Percentiles rank a stretch among this genome's conserved stretches.
Conservation (phyloP, 257 asterid genomes). For the Leptodermis oblonga region DNA sequence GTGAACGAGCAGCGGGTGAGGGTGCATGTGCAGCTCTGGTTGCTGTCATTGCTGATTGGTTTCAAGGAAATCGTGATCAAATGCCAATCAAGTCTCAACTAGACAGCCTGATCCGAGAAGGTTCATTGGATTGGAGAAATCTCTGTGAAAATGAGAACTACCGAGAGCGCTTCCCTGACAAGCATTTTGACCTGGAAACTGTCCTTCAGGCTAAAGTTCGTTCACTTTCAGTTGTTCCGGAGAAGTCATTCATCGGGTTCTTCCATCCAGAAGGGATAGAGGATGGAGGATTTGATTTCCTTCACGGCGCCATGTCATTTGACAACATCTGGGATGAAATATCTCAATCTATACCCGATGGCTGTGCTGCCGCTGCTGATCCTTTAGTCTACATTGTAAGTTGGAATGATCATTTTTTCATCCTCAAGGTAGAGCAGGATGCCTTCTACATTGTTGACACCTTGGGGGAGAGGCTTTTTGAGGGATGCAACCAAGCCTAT, state of each 20-base stretch:
- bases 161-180: constrained; percentile 63
- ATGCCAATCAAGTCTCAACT: constrained; percentile 84
- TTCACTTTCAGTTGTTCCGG: constrained; percentile 51
- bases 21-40: constrained; percentile 88
- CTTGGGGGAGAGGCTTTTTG: constrained; percentile 78
- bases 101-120: constrained; percentile 77
- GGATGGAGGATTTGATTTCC: constrained; percentile 53
- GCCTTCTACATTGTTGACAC: constrained; percentile 76
- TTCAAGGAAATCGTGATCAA: constrained; percentile 43
- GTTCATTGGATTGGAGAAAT: constrained; percentile 82
- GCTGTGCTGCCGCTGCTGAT: constrained; percentile 12
- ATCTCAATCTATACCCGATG: constrained; percentile 21
- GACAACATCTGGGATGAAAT: constrained; percentile 87
- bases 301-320: constrained; percentile 72
- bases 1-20: constrained; percentile 82
- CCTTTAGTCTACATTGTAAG: constrained; percentile 57
- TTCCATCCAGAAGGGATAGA: constrained; percentile 69
- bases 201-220: constrained; percentile 63
- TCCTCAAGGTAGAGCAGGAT: constrained; percentile 60
- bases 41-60: constrained; percentile 79
- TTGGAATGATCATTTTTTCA: constrained; percentile 86
- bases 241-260: constrained; percentile 71
- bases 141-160: constrained; percentile 62
- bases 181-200: constrained; percentile 86
- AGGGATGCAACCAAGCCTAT: constrained; percentile 82